A percentile compares a stretch with the other conserved stretches of the same genome.
phyloP scores from a whole-genome alignment of 495 filamentous ascomycete genomes.

The Hypoxylon intermedium region DNA sequence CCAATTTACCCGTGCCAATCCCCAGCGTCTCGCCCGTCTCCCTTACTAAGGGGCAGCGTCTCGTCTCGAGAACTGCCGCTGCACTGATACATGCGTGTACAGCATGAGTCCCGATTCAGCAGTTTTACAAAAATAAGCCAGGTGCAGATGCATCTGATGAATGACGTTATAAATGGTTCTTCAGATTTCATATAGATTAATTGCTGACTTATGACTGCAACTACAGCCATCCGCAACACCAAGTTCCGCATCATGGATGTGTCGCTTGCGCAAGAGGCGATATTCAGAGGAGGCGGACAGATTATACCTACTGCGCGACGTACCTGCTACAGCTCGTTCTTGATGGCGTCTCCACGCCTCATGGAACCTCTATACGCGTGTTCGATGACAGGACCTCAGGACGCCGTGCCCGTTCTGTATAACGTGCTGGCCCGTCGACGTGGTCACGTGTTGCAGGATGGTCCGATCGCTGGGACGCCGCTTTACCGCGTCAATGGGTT shows the following conservation, averaged over 20 bases:
- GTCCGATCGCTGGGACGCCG: constrained; percentile 93
- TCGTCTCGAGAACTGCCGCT: constrained; percentile 4
- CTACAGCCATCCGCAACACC: constrained; percentile 89
- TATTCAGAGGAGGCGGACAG: constrained; percentile 93
- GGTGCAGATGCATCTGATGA: constrained; percentile 1
- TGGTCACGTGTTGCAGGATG: constrained; percentile 92
- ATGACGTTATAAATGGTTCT: constrained; percentile 10
- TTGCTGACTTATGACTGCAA: constrained; percentile 28
- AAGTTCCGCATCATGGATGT: constrained; percentile 95
- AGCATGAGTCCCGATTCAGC: constrained; percentile 1
- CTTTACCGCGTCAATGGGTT: constrained; percentile 89
- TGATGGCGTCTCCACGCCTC: constrained; percentile 93
- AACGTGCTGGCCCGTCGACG: constrained; percentile 87
- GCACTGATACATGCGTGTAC: constrained; percentile 4
- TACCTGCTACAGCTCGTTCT: constrained; percentile 90
- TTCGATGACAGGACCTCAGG: constrained; percentile 91
- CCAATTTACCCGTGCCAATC: constrained; percentile 15
- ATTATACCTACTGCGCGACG: constrained; percentile 94
- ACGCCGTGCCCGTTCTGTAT: constrained; percentile 86
- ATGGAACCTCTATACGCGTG: constrained; percentile 96
- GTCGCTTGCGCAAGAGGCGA: constrained; percentile 82
- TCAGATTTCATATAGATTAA: constrained; percentile 2
- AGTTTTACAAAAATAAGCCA: constrained; percentile 1
- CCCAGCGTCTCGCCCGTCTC: constrained; percentile 5
- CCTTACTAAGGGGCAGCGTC: constrained; percentile 5